Percentiles rank a stretch among this genome's conserved stretches.
phyloP scores from a whole-genome alignment of 192 early-diverging fungal species.

The Backusella parvicylindrica region DNA sequence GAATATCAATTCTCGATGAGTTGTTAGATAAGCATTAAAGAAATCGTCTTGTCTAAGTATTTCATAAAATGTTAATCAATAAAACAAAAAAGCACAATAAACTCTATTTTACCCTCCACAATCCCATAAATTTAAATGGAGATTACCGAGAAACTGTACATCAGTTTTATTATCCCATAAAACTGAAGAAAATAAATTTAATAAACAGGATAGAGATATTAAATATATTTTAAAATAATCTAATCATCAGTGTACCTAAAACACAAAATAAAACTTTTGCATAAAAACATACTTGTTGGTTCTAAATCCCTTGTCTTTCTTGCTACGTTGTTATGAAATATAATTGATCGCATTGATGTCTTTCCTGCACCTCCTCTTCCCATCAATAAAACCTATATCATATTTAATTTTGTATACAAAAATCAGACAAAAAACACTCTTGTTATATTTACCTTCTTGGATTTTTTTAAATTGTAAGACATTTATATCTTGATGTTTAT shows the following conservation, averaged over 20 bases:
- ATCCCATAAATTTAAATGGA: conserved; percentile 13
- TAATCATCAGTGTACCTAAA: background rate
- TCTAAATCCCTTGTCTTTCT: background rate
- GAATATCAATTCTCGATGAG: conserved; percentile 3
- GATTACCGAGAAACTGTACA: conserved; percentile 10
- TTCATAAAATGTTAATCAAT: background rate
- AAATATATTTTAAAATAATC: background rate
- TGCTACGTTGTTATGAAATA: conserved; percentile 7
- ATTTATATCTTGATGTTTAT: background rate
- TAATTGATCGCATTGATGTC: conserved; percentile 12
- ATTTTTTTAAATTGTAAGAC: background rate
- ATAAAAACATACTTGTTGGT: background rate
- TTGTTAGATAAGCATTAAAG: background rate
- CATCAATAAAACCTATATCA: conserved; percentile 4
- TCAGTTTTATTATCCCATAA: conserved; percentile 11
- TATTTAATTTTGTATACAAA: background rate
- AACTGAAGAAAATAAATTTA: background rate
- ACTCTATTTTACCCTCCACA: background rate
- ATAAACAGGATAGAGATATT: background rate
- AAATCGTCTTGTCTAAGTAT: conserved; percentile 1
- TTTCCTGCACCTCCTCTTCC: conserved; percentile 4
- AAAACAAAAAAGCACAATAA: background rate
- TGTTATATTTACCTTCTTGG: background rate
- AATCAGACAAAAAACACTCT: background rate
- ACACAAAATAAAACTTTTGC: background rate